These are phyloP conservation scores for Eucalyptus urophylla DNA, from an alignment of 345 rosid genomes.

Conservation along the genomic window DNA sequence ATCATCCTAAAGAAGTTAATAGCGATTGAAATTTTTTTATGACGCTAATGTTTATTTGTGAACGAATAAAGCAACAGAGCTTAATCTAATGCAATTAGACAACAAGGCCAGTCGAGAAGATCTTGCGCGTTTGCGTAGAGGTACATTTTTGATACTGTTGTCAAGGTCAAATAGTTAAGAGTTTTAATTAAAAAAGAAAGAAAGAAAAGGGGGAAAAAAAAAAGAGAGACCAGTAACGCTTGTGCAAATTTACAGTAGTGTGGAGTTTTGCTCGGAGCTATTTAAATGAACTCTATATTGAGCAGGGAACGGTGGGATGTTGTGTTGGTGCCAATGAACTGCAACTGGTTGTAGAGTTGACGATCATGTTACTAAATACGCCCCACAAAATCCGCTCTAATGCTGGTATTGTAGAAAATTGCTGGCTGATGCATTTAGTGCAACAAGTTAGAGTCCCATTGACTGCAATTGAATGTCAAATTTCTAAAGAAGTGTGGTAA, in stretches of 20 bases:
- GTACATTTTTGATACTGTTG: background rate
- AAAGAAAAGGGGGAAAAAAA: accelerated
- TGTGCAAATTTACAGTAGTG: background rate
- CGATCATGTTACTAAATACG: background rate
- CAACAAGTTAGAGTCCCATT: background rate
- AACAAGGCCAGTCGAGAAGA: background rate
- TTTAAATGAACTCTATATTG: background rate
- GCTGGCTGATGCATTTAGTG: background rate
- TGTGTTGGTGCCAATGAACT: background rate
- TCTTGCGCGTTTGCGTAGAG: background rate
- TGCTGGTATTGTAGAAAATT: background rate
- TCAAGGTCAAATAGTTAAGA: background rate
- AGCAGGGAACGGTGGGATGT: background rate
- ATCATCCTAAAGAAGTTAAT: background rate
- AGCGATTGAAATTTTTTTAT: background rate
- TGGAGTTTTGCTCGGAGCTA: background rate
- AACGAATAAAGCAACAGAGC: background rate
- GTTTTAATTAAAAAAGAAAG: background rate
- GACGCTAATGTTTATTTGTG: background rate
- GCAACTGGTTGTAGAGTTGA: background rate
- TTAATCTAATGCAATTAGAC: background rate
- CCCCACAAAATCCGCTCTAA: background rate
- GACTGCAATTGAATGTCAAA: background rate
- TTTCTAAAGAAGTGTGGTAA: background rate
- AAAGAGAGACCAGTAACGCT: too few species aligned